Evolutionary conservation across 2,329 filamentous ascomycete genomes (phyloP).

Genomic region (Graphium sp.): DNA sequence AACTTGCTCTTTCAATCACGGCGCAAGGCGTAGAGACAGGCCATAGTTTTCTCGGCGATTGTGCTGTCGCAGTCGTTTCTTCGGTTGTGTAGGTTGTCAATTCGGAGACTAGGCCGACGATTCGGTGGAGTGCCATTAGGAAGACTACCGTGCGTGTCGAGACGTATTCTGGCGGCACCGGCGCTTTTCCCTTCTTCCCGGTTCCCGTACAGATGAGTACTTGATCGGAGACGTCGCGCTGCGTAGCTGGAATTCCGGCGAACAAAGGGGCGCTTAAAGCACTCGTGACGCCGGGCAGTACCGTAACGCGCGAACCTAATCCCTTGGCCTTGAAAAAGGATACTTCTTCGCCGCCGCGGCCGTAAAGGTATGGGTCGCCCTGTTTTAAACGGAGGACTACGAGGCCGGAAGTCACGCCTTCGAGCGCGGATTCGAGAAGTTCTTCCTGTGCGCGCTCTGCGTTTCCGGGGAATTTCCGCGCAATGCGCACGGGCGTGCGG

Average conservation of each 20-base stretch:
- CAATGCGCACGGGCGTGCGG: constrained; percentile 76
- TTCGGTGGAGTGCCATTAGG: constrained; percentile 83
- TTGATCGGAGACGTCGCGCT: constrained; percentile 80
- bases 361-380: constrained; percentile 92
- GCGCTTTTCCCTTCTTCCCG: constrained; percentile 72
- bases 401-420: constrained; percentile 47
- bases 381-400: constrained; percentile 86
- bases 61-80: constrained; percentile 12
- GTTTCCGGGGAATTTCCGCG: constrained; percentile 94
- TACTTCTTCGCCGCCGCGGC: constrained; percentile 84
- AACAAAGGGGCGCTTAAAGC: constrained; percentile 79
- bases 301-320: constrained; percentile 42
- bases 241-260: constrained; percentile 73
- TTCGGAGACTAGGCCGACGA: constrained; percentile 55
- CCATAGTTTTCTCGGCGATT: constrained; percentile 34
- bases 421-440: constrained; percentile 61
- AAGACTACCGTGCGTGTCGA: constrained; percentile 73
- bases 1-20: constrained; percentile 84
- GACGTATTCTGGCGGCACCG: constrained; percentile 66
- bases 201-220: constrained; percentile 94
- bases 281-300: constrained; percentile 82
- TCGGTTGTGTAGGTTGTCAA: constrained; percentile 32
- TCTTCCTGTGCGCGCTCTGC: constrained; percentile 88
- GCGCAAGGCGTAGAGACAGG: constrained; percentile 71
- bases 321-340: constrained; percentile 64